Base-by-base conservation (phyloP, 179 eudicot genomes). In the Camellia oleifera region DNA sequence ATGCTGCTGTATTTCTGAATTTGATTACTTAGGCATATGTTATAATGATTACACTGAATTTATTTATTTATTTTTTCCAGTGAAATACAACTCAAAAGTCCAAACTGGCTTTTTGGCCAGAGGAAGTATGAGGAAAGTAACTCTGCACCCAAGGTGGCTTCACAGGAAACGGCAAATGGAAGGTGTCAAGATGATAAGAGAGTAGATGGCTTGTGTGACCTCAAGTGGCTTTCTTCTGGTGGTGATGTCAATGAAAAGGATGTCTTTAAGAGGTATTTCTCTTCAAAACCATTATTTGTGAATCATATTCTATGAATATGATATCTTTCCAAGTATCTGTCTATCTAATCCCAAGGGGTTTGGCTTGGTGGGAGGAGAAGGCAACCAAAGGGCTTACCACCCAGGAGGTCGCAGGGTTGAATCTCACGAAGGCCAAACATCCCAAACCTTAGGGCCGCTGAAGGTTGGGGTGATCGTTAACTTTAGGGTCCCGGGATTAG, bases 101-200 rank as follows among this genome's bases (percentile, higher is more conserved):
- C 99, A 48, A 92, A 96, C 79, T 96, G 99, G 98, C 92, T 96
- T 78, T 96, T 94, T 83, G 98, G 99, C 40, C 92, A 89, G 84
- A 91, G 88, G 86, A 95, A 94, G 85, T 90, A 83, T 15, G 98
- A 89, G 78, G 93, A 87, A 74, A 82, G 56, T 85, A 87, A 78
- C 64, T 79, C 91, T 62, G 73, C 87, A 11, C 78, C 82, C 54
- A 90, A 90, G 87, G 83, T 74, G 65, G 85, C 84, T 64, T 76
- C 92, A 45, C 73, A 83, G 75, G 86, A 88, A 78, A 81, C 78
- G 63, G 69, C 83, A 71, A 75, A 86, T 68, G 89, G 76, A 79
- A 83, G 53, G 67, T 79, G 80, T 62, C 80, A 69, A 84, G 85
- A 83, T 65, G 89, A 89, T 74, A 85, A 74, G 58, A 74, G 76